Evolutionary conservation across 208 protist species (phyloP).

Genomic region (Trichomonas vaginalis): DNA sequence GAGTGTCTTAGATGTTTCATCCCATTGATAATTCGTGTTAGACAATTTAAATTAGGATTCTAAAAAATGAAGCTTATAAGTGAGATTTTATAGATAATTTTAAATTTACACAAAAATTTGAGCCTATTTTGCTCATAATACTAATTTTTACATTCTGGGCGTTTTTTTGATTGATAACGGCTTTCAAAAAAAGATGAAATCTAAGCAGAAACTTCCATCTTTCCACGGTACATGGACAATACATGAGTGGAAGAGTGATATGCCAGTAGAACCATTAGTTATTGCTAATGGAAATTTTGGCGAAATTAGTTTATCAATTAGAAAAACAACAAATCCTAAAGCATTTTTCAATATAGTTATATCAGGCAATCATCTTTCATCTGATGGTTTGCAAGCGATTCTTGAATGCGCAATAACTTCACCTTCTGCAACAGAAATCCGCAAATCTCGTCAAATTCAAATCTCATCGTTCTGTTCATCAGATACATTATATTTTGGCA

Average conservation of each 20-base stretch:
- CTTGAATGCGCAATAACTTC: neutral
- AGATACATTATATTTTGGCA: neutral
- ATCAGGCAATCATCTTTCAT: neutral
- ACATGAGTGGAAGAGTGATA: neutral
- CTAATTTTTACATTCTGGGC: too few species aligned
- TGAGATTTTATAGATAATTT: too few species aligned
- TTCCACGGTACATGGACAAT: neutral
- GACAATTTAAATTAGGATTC: too few species aligned
- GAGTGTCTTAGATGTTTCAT: too few species aligned
- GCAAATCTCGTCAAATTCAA: neutral
- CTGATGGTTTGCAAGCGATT: neutral
- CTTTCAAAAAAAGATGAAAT: neutral
- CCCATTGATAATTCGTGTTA: too few species aligned
- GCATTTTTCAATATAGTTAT: neutral
- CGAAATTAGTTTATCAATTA: neutral
- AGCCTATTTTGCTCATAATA: too few species aligned
- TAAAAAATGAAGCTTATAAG: too few species aligned
- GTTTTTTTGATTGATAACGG: too few species aligned
- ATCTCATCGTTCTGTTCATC: neutral
- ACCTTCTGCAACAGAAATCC: neutral
- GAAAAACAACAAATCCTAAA: neutral
- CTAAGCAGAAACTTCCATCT: neutral
- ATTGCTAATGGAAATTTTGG: neutral
- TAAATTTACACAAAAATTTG: too few species aligned
- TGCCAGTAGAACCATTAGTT: neutral